Conservation (phyloP, 371 early-diverging fungal genomes). For the Mortierella sp. region DNA sequence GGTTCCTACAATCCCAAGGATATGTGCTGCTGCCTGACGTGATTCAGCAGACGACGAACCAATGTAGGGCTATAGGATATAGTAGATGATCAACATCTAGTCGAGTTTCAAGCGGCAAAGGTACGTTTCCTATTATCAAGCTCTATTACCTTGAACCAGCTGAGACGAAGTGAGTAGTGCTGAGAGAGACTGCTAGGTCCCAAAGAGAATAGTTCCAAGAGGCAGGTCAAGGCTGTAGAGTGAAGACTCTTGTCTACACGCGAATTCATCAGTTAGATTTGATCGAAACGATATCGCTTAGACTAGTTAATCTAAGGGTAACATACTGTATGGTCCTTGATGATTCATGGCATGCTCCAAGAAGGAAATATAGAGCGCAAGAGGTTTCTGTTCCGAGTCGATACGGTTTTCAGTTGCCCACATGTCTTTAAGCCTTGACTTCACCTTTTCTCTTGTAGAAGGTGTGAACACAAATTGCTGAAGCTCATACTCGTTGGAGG, state of each 20-base stretch:
- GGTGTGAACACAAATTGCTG: conserved; percentile 64
- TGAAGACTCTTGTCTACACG: conserved; percentile 61
- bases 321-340: conserved; percentile 38
- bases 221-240: conserved; percentile 71
- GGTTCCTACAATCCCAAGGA: conserved; percentile 83
- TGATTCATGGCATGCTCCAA: conserved; percentile 40
- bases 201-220: conserved; percentile 80
- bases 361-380: conserved; percentile 56
- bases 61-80: conserved; percentile 59
- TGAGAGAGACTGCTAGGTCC: conserved; percentile 73
- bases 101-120: background rate
- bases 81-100: background rate
- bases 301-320: background rate
- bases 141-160: conserved; percentile 66
- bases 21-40: conserved; percentile 72
- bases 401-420: conserved; percentile 57
- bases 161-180: conserved; percentile 65
- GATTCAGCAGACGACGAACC: conserved; percentile 73
- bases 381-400: conserved; percentile 54
- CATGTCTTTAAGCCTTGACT: conserved; percentile 53
- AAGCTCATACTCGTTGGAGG: conserved; percentile 61
- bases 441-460: conserved; percentile 58
- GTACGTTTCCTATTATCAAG: background rate
- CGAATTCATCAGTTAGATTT: background rate
- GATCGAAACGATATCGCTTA: background rate